phyloP scores from a whole-genome alignment of 495 filamentous ascomycete genomes.

The Neurospora sp. region DNA sequence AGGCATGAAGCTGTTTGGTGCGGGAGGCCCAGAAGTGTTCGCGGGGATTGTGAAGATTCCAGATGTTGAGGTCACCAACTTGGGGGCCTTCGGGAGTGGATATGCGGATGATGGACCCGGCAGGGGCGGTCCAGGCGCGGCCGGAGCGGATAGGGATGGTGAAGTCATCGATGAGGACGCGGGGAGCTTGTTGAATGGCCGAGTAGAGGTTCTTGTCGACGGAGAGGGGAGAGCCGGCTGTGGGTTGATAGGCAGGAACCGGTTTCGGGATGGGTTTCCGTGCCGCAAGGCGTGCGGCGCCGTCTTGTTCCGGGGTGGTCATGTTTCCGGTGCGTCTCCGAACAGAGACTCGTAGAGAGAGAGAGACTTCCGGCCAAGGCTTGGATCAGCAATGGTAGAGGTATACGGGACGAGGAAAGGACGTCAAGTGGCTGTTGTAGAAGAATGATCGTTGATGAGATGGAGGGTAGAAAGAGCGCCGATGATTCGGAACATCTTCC shows the following conservation, averaged over 20 bases:
- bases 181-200: slow-evolving; percentile 24
- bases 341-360: not conserved
- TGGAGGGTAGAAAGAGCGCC: not conserved
- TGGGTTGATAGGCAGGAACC: slow-evolving; percentile 40
- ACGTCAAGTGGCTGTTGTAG: not conserved
- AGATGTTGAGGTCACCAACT: slow-evolving; percentile 76
- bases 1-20: slow-evolving; percentile 66
- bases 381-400: not conserved
- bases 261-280: slow-evolving; percentile 24
- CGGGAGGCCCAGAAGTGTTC: slow-evolving; percentile 73
- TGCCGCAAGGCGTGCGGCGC: not conserved
- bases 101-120: slow-evolving; percentile 56
- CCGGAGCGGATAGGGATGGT: slow-evolving; percentile 47
- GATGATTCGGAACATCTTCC: not conserved
- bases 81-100: slow-evolving; percentile 67
- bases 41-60: slow-evolving; percentile 62
- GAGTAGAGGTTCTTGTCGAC: slow-evolving; percentile 35
- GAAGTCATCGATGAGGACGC: slow-evolving; percentile 29
- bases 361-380: not conserved
- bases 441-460: not conserved
- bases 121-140: slow-evolving; percentile 51
- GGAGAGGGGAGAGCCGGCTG: slow-evolving; percentile 29
- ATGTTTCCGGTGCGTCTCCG: not conserved
- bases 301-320: not conserved
- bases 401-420: not conserved